phyloP scores from a whole-genome alignment of 2,329 filamentous ascomycete species.

The Colletotrichum sp. region DNA sequence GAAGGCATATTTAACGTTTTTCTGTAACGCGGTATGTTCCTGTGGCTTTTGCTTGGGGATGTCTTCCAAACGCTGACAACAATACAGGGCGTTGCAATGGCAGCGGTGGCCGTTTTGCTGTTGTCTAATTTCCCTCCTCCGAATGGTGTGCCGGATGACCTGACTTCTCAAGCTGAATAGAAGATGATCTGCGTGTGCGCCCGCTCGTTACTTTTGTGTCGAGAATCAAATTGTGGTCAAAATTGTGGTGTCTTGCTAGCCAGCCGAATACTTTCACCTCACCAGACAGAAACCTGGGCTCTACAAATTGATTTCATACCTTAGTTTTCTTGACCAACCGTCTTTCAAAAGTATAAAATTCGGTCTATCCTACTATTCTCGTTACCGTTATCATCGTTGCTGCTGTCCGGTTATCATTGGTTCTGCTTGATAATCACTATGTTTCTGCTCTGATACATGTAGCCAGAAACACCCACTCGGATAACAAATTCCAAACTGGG shows the following conservation, averaged over 20 bases:
- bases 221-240: too few relatives aligned
- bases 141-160: neutral
- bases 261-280: too few relatives aligned
- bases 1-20: neutral
- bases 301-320: neutral
- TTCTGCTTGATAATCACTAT: too few relatives aligned
- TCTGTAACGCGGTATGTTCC: neutral
- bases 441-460: too few relatives aligned
- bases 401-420: too few relatives aligned
- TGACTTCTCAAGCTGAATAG: neutral
- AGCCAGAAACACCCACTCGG: neutral
- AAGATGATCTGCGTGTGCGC: neutral
- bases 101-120: neutral
- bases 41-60: neutral
- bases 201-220: neutral
- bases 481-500: rapidly evolving
- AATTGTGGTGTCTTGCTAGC: neutral
- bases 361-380: rapidly evolving
- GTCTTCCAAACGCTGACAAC: neutral
- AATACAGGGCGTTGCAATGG: neutral
- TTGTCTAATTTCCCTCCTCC: neutral
- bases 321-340: rapidly evolving
- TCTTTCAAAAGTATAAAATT: too few relatives aligned
- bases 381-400: neutral
- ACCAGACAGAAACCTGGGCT: neutral